Conservation (phyloP, 2,329 filamentous ascomycete species). For the Neurospora sp. region DNA sequence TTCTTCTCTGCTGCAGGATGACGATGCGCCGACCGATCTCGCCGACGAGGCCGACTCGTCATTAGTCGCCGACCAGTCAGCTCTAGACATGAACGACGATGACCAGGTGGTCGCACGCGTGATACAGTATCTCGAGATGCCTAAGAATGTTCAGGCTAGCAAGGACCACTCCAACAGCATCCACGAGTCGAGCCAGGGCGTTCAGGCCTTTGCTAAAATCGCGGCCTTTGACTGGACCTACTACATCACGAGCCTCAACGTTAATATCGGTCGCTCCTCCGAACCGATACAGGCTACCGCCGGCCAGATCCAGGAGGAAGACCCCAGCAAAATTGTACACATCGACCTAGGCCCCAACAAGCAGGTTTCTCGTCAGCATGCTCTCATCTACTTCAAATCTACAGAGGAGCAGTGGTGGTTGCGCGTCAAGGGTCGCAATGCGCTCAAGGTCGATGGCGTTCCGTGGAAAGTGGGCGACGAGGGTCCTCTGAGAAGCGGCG, state of each 20-base stretch:
- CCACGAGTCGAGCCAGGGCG: constrained; percentile 51
- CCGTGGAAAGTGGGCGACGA: constrained; percentile 58
- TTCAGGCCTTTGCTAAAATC: constrained; percentile 73
- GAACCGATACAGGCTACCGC: constrained; percentile 32
- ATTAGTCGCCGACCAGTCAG: constrained; percentile 31
- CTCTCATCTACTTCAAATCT: constrained; percentile 62
- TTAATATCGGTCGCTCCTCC: constrained; percentile 66
- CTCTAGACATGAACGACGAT: constrained; percentile 35
- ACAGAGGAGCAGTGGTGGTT: constrained; percentile 71
- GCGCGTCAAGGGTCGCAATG: constrained; percentile 82
- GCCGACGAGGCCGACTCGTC: constrained; percentile 35
- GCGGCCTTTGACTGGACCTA: constrained; percentile 77
- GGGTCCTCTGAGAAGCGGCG: constrained; percentile 66
- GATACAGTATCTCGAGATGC: constrained; percentile 35
- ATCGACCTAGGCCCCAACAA: constrained; percentile 85
- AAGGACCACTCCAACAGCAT: constrained; percentile 54
- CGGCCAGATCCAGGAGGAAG: constrained; percentile 28
- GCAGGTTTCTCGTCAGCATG: constrained; percentile 69
- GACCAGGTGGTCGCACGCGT: constrained; percentile 48
- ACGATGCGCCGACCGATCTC: constrained; percentile 33
- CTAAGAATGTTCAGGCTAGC: constrained; percentile 45
- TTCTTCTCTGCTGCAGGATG: constrained; percentile 22
- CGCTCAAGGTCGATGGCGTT: constrained; percentile 71
- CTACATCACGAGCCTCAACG: constrained; percentile 65
- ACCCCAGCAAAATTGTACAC: constrained; percentile 52